Evolutionary conservation across 2,329 filamentous ascomycete genomes (phyloP), one percentile per base, ranked within the genome.

Genomic region (Aspergillus neoniger): DNA sequence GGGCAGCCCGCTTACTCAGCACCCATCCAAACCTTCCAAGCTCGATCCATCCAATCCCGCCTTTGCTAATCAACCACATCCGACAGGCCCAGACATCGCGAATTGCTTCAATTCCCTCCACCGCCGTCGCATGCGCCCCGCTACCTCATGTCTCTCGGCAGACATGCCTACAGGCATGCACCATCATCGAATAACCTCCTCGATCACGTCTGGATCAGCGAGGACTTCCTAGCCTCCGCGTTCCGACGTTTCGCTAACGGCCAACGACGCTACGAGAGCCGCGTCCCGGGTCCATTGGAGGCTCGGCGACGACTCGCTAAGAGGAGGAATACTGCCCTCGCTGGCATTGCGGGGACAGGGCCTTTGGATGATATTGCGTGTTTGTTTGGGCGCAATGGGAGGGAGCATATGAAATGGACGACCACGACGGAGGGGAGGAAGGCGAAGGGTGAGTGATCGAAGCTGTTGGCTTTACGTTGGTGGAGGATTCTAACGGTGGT

Each of bases 221-320:
- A 82, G 56, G 78, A 79, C 51, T 64, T 80, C 21, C 73, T 82
- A 15, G 67, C 76, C 4, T 70, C 74, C 14, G 79, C 80, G 23
- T 86, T 85, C 73, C 75, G 79, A 56, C 81, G 78, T 48, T 80
- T 78, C 61, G 74, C 74, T 60, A 77, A 76, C 63, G 70, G 74
- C 43, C 79, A 81, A 61, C 78, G 80, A 69, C 81, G 85, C 63
- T 78, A 85, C 81, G 85, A 83, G 65, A 87, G 85, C 77, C 80
- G 81, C 64, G 82, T 86, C 3, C 86, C 86, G 10, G 86, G 86
- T 2, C 86, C 86, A 69, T 76, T 88, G 76, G 86, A 88, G 74
- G 85, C 86, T 49, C 81, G 82, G 63, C 79, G 81, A 69, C 78
- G 86, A 55, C 76, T 82, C 49, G 77, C 83, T 2, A 86, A 81